Percentiles rank a stretch among this genome's conserved stretches.
Conservation (phyloP, 208 protist species). For the Crithidia mellificae region DNA sequence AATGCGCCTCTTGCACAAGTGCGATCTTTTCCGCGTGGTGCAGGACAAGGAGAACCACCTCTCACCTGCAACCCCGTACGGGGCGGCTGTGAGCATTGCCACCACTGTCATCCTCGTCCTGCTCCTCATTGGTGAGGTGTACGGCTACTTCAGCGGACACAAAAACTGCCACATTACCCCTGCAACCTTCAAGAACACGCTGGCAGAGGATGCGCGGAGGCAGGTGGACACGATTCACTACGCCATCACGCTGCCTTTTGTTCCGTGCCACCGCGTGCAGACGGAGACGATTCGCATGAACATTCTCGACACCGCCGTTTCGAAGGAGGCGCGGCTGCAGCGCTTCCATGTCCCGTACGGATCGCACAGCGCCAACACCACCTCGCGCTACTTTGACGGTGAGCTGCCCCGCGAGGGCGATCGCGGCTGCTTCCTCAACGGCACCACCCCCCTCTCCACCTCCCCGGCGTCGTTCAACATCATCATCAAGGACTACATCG, state of each 20-base stretch:
- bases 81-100: conserved; percentile 23
- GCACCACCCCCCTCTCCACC: conserved; percentile 23
- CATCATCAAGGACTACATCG: conserved; percentile 18
- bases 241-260: conserved; percentile 28
- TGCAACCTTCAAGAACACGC: conserved; percentile 25
- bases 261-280: conserved; percentile 24
- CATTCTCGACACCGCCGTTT: not conserved
- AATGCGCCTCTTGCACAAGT: conserved; percentile 28
- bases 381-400: conserved; percentile 5
- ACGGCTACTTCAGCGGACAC: conserved; percentile 36
- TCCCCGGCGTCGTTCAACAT: conserved; percentile 28
- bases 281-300: conserved; percentile 14
- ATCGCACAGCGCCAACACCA: not conserved
- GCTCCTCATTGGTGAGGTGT: conserved; percentile 25
- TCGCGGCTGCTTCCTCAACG: conserved; percentile 28
- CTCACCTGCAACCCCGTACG: conserved; percentile 29
- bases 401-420: conserved; percentile 16
- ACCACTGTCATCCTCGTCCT: conserved; percentile 24
- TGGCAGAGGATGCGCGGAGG: conserved; percentile 6
- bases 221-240: conserved; percentile 25
- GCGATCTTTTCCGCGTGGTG: conserved; percentile 46
- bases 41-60: conserved; percentile 47
- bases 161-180: conserved; percentile 37
- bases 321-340: conserved; percentile 2
- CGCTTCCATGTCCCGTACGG: conserved; percentile 25